Conservation (phyloP, 2,329 filamentous ascomycete genomes). For the Ophiostoma himal-ulmi region DNA sequence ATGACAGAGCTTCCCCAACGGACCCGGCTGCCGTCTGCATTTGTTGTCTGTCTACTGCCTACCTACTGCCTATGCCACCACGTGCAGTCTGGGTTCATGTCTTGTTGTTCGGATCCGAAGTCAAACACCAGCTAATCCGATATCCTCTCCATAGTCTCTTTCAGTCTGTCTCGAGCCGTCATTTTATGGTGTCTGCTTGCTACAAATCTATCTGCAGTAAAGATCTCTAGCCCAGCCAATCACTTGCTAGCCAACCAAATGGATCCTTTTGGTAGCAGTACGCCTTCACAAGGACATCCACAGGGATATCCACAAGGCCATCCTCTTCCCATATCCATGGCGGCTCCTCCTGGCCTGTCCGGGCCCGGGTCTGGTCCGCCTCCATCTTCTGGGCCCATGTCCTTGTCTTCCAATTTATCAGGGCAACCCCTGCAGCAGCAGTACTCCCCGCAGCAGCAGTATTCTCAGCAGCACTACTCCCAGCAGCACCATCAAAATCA, state of each 20-base stretch:
- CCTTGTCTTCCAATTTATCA: conserved; percentile 1
- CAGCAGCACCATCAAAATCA: conserved; percentile 17
- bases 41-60: neutral
- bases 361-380: conserved; percentile 16
- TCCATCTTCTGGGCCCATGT: conserved; percentile 6
- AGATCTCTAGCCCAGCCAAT: neutral
- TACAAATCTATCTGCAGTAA: neutral
- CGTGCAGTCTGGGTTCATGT: neutral
- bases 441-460: neutral
- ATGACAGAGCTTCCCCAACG: conserved; percentile 7
- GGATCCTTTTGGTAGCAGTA: neutral
- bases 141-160: neutral
- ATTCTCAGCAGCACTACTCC: neutral
- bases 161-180: neutral
- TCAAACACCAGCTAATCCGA: conserved; percentile 18
- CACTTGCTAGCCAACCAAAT: neutral
- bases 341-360: conserved; percentile 20
- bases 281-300: neutral
- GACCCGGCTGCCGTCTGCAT: conserved; percentile 2
- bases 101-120: conserved; percentile 21
- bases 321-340: conserved; percentile 25
- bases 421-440: conserved; percentile 8
- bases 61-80: neutral
- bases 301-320: neutral
- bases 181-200: neutral